Evolutionary conservation across 352 stramenopile genomes (phyloP).

Genomic region (Phytopythium chamaehyphon): DNA sequence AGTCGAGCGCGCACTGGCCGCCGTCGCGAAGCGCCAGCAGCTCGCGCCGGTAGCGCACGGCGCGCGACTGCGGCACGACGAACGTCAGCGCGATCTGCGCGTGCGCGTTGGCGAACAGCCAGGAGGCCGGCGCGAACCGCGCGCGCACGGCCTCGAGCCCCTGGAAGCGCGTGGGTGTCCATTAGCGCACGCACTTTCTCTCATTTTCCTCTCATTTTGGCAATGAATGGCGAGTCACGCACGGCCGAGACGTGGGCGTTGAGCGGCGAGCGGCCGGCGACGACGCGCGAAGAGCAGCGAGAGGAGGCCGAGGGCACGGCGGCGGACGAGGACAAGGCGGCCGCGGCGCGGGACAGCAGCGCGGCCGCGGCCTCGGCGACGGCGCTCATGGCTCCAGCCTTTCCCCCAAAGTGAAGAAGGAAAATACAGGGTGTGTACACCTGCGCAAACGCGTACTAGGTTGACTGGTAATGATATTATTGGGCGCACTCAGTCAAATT

Average conservation of each 20-base stretch:
- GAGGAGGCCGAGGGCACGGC: background rate
- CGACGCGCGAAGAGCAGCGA: slow-evolving; percentile 28
- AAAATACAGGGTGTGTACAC: no score
- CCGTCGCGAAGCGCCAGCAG: slow-evolving; percentile 30
- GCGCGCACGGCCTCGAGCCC: slow-evolving; percentile 16
- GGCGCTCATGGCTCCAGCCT: slow-evolving; percentile 2
- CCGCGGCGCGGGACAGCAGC: slow-evolving; percentile 1
- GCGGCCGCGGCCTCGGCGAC: slow-evolving; percentile 5
- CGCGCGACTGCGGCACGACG: slow-evolving; percentile 26
- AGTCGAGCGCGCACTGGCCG: slow-evolving; percentile 37
- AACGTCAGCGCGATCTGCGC: slow-evolving; percentile 46
- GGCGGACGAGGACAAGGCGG: background rate
- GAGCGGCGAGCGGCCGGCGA: slow-evolving; percentile 56
- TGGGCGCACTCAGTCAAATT: no score
- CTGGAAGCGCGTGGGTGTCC: background rate
- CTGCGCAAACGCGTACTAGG: no score
- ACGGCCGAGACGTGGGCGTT: slow-evolving; percentile 63
- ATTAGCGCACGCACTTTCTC: slow-evolving; percentile 25
- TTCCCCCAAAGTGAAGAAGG: background rate
- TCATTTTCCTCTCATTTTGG: no score
- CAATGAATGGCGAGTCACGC: no score
- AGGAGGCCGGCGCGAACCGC: slow-evolving; percentile 36
- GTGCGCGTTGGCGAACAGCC: slow-evolving; percentile 31
- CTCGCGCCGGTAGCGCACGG: slow-evolving; percentile 31
- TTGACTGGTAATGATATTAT: no score